Percentiles rank a stretch among this genome's conserved stretches.
Conservation (phyloP, 1,284 basidiomycete genomes). For the Amylostereum chailletii region DNA sequence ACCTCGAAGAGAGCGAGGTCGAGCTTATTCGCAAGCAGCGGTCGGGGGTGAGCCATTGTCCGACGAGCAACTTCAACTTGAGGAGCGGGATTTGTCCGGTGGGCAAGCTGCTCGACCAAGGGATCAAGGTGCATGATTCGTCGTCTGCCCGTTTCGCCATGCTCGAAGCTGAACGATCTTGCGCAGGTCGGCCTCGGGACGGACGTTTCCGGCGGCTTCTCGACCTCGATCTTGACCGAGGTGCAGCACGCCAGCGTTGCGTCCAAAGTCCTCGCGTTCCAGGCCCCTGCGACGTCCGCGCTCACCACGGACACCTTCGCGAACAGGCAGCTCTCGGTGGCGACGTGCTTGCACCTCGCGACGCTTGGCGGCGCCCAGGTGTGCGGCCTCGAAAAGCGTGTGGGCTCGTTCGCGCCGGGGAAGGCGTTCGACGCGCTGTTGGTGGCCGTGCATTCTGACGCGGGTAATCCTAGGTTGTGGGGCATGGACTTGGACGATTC, state of each 20-base stretch:
- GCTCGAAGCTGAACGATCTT: not conserved
- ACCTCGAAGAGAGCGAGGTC: slow-evolving; percentile 71
- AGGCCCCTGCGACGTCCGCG: slow-evolving; percentile 6
- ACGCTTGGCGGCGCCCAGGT: slow-evolving; percentile 89
- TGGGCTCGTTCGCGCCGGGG: slow-evolving; percentile 77
- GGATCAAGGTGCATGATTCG: slow-evolving; percentile 61
- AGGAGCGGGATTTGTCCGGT: slow-evolving; percentile 79
- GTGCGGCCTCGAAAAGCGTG: slow-evolving; percentile 58
- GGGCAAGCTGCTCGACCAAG: slow-evolving; percentile 71
- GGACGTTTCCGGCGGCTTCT: slow-evolving; percentile 88
- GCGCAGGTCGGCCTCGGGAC: slow-evolving; percentile 79
- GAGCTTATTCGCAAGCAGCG: slow-evolving; percentile 56
- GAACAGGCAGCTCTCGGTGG: slow-evolving; percentile 58
- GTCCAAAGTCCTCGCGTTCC: slow-evolving; percentile 55
- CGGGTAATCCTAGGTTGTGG: slow-evolving; percentile 61
- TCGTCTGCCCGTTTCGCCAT: not conserved
- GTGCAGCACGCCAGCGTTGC: slow-evolving; percentile 80
- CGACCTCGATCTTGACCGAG: slow-evolving; percentile 75
- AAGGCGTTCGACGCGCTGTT: slow-evolving; percentile 90
- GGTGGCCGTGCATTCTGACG: slow-evolving; percentile 40
- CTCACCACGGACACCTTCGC: slow-evolving; percentile 32
- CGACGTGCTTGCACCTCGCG: slow-evolving; percentile 83
- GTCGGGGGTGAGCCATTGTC: slow-evolving; percentile 88
- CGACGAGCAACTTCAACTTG: slow-evolving; percentile 88
- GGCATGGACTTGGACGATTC: slow-evolving; percentile 29